A percentile compares a stretch with the other conserved stretches of the same genome.
Conservation (phyloP, 306 rosid genomes). For the Acacia confusa region DNA sequence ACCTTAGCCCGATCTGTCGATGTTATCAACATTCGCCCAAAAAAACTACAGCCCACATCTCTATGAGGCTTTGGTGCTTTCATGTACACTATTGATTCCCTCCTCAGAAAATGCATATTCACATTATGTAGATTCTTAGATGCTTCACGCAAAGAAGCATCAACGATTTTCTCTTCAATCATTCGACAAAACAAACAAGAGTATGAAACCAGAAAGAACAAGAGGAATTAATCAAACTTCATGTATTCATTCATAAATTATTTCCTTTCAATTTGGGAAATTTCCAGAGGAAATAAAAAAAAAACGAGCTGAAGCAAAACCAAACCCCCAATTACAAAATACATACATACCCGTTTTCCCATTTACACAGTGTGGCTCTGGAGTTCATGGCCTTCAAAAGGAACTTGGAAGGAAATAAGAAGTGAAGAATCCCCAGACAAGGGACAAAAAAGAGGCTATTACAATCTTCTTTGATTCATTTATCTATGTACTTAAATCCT, state of each 20-base stretch:
- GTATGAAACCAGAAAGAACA: constrained; percentile 21
- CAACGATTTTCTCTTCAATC: neutral
- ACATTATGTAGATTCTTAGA: neutral
- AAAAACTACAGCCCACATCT: too few relatives aligned
- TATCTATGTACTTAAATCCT: constrained; percentile 80
- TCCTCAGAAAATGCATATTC: neutral
- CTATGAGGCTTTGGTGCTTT: neutral
- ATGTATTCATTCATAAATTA: constrained; percentile 26
- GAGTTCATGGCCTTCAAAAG: neutral
- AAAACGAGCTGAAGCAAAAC: constrained; percentile 27
- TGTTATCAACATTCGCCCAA: too few relatives aligned
- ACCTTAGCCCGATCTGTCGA: too few relatives aligned
- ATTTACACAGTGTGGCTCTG: constrained; percentile 31
- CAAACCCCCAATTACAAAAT: constrained; percentile 30
- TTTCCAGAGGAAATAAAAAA: constrained; percentile 33
- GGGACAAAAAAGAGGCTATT: constrained; percentile 17
- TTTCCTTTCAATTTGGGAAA: constrained; percentile 37
- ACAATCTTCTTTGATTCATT: constrained; percentile 48
- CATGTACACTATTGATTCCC: neutral
- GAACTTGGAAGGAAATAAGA: constrained; percentile 6
- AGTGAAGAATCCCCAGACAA: constrained; percentile 29
- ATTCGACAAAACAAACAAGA: constrained; percentile 6
- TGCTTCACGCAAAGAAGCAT: neutral
- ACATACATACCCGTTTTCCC: constrained; percentile 25
- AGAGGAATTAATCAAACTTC: neutral